Percentiles rank a stretch among this genome's conserved stretches.
These are phyloP conservation scores for Venturia nashicola DNA, from an alignment of 2,329 filamentous ascomycete genomes.

Conservation along the genomic window DNA sequence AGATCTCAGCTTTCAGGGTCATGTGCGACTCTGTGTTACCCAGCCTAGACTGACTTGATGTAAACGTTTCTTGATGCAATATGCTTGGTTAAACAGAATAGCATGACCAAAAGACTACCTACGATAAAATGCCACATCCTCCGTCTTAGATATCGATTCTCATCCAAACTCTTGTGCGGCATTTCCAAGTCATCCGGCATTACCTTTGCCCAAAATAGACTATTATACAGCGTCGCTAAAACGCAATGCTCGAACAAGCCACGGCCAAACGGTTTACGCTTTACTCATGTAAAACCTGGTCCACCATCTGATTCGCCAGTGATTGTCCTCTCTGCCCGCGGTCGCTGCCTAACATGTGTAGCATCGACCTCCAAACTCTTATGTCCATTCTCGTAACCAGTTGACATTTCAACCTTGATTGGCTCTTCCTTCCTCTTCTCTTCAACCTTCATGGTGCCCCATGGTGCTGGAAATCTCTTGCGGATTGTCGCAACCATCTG, in stretches of 20 bases:
- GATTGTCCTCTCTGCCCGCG: background rate
- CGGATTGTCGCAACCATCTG: constrained; percentile 75
- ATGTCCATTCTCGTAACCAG: constrained; percentile 2
- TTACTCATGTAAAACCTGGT: background rate
- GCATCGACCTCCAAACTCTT: constrained; percentile 8
- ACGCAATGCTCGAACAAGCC: background rate
- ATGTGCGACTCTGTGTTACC: constrained; percentile 1
- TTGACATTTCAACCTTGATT: constrained; percentile 1
- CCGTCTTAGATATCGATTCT: background rate
- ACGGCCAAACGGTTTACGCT: background rate
- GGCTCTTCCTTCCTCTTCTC: constrained; percentile 6
- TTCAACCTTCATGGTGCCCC: constrained; percentile 27
- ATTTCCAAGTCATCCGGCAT: background rate
- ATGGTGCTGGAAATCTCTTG: constrained; percentile 57
- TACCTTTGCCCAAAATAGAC: background rate
- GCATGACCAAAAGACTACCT: background rate
- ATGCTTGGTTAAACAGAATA: background rate
- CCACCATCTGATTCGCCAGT: background rate
- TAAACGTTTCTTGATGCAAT: too few relatives aligned
- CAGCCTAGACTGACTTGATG: background rate
- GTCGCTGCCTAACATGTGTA: constrained; percentile 6
- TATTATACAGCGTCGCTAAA: background rate
- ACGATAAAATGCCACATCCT: background rate
- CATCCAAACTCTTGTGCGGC: background rate
- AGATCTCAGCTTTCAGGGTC: background rate